Evolutionary conservation across 768 basidiomycete genomes (phyloP).

Genomic region (Chalciporus pseudorubinellus): DNA sequence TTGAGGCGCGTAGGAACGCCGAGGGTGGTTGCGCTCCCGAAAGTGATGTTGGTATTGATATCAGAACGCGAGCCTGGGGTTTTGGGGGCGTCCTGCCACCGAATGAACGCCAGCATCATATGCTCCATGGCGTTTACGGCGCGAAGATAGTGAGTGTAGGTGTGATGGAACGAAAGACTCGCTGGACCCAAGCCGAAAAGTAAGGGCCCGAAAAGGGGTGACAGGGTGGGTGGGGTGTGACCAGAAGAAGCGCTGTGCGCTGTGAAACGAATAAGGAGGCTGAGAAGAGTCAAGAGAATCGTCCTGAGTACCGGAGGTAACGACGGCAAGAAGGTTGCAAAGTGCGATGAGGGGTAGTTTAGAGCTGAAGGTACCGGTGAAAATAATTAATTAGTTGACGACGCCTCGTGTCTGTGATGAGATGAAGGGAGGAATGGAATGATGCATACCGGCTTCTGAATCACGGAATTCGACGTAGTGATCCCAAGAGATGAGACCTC

Average conservation of each 20-base stretch:
- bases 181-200: slow-evolving; percentile 76
- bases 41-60: slow-evolving; percentile 33
- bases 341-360: slow-evolving; percentile 70
- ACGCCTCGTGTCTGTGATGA: slow-evolving; percentile 25
- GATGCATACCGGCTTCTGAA: slow-evolving; percentile 71
- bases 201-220: slow-evolving; percentile 85
- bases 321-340: slow-evolving; percentile 61
- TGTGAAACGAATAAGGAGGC: slow-evolving; percentile 78
- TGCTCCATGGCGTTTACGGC: slow-evolving; percentile 90
- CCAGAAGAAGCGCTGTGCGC: slow-evolving; percentile 85
- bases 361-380: slow-evolving; percentile 38
- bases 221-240: slow-evolving; percentile 87
- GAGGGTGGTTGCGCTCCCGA: slow-evolving; percentile 54
- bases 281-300: slow-evolving; percentile 67
- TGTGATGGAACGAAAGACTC: slow-evolving; percentile 50
- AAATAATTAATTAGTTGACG: slow-evolving; percentile 18
- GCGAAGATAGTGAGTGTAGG: slow-evolving; percentile 72
- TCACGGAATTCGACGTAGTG: slow-evolving; percentile 79
- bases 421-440: slow-evolving; percentile 17
- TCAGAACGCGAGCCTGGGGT: slow-evolving; percentile 26
- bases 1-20: slow-evolving; percentile 84
- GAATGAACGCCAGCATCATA: slow-evolving; percentile 84
- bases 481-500: slow-evolving; percentile 85
- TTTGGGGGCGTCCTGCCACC: slow-evolving; percentile 68
- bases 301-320: slow-evolving; percentile 54